Conservation (phyloP, 2,329 filamentous ascomycete genomes). For the Cladosporium sp. region DNA sequence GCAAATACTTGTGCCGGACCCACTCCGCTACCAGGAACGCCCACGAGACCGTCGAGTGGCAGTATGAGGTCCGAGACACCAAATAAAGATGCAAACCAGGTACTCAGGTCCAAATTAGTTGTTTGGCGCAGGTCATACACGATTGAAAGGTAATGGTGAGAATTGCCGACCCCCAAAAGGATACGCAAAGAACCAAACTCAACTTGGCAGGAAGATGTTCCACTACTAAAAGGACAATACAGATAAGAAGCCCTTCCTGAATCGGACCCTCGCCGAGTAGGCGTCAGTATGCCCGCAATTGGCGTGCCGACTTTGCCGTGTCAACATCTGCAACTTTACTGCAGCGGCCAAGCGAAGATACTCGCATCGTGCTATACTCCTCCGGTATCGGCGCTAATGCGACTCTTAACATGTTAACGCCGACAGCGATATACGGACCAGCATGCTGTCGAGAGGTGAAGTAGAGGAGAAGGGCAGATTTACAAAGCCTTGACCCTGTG, state of each 20-base stretch:
- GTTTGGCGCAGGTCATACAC: too few relatives aligned
- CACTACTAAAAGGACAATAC: neutral
- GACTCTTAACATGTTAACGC: conserved; percentile 3
- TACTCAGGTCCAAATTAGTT: too few relatives aligned
- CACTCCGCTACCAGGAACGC: too few relatives aligned
- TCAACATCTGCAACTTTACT: neutral
- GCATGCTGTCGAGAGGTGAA: neutral
- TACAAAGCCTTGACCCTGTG: neutral
- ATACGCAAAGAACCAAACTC: too few relatives aligned
- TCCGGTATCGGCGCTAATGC: conserved; percentile 6
- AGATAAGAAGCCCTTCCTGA: neutral
- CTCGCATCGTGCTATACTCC: neutral
- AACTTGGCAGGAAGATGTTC: neutral
- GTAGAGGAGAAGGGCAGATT: neutral
- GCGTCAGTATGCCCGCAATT: neutral
- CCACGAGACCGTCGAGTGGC: too few relatives aligned
- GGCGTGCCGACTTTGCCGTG: conserved; percentile 10
- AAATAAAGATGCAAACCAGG: too few relatives aligned
- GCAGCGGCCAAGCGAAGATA: neutral
- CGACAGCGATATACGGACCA: neutral
- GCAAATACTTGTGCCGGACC: too few relatives aligned
- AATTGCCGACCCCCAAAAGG: too few relatives aligned
- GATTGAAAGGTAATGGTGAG: too few relatives aligned
- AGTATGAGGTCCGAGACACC: neutral
- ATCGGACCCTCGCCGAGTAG: conserved; percentile 4